Percentiles rank a stretch among this genome's conserved stretches.
Conservation (phyloP, 2,329 filamentous ascomycete genomes). For the Colletotrichum sp. region DNA sequence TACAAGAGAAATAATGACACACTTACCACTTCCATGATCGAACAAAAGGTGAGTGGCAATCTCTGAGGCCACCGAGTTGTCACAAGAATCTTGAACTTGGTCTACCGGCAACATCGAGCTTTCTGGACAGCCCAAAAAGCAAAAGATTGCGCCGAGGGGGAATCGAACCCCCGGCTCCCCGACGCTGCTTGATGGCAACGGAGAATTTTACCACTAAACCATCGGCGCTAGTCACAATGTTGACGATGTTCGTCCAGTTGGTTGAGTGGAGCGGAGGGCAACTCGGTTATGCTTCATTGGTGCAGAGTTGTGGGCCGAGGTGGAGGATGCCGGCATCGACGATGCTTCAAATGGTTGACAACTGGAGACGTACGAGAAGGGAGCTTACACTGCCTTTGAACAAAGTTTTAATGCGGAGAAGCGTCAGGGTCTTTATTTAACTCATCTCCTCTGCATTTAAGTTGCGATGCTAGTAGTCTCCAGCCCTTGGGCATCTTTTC, state of each 20-base stretch:
- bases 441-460: neutral
- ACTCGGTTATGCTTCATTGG: too few relatives aligned
- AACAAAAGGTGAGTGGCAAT: neutral
- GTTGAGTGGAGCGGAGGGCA: fast-evolving
- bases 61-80: neutral
- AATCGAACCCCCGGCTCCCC: slow-evolving; percentile 18
- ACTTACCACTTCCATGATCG: neutral
- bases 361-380: neutral
- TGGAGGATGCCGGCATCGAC: neutral
- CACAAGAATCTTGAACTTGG: neutral
- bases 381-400: neutral
- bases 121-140: neutral
- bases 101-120: neutral
- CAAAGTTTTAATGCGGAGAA: neutral
- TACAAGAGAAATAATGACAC: neutral
- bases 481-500: neutral
- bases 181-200: slow-evolving; percentile 11
- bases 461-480: neutral
- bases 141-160: slow-evolving; percentile 8
- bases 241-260: neutral
- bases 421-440: fast-evolving
- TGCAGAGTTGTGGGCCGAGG: neutral
- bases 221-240: neutral
- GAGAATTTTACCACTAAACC: slow-evolving; percentile 20
- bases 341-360: neutral